These are phyloP conservation scores for Blepharisma japonicum DNA, from an alignment of 73 alveolate genomes.

Conservation along the genomic window DNA sequence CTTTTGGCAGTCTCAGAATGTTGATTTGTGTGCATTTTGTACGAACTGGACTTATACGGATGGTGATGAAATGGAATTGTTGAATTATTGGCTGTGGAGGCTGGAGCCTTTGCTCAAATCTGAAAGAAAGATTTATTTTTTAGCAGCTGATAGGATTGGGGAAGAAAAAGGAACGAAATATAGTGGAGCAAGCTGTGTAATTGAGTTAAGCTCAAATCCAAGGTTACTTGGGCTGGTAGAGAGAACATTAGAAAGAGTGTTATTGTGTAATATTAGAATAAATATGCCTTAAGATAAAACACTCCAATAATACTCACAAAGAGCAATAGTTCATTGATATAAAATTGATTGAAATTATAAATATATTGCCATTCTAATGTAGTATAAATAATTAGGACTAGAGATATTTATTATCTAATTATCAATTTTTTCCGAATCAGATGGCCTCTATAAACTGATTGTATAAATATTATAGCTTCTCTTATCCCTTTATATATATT, in stretches of 20 bases:
- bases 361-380: no score
- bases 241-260: background rate
- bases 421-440: background rate
- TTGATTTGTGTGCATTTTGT: conserved; percentile 45
- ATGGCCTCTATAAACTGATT: background rate
- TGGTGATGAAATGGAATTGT: background rate
- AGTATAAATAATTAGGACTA: no score
- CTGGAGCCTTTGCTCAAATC: conserved; percentile 36
- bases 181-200: conserved; percentile 30
- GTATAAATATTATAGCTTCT: background rate
- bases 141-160: conserved; percentile 39
- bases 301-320: no score
- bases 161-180: conserved; percentile 28
- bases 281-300: no score
- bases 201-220: background rate
- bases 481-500: background rate
- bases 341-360: no score
- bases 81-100: conserved; percentile 54
- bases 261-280: background rate
- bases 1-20: conserved; percentile 35
- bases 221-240: background rate
- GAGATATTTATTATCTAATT: no score
- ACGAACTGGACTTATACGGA: conserved; percentile 55
- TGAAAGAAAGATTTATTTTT: conserved; percentile 30
- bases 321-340: no score